Evolutionary conservation across 768 basidiomycete genomes (phyloP).

Genomic region (Hygrophoropsis aurantiaca): DNA sequence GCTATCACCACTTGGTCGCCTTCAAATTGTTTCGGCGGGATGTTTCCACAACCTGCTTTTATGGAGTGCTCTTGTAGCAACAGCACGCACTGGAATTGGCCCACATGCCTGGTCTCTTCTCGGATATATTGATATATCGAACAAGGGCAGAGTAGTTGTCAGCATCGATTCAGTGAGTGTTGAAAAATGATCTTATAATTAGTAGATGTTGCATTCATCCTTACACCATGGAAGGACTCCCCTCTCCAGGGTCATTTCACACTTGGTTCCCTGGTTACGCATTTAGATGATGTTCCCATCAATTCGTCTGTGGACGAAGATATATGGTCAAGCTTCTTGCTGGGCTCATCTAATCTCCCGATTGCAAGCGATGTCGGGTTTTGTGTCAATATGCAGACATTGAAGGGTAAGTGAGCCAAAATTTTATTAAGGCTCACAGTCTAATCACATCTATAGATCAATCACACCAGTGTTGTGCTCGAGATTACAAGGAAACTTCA

Average conservation of each 20-base stretch:
- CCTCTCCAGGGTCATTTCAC: constrained; percentile 57
- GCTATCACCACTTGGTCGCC: constrained; percentile 39
- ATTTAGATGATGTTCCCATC: constrained; percentile 63
- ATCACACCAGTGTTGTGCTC: constrained; percentile 18
- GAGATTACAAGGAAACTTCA: constrained; percentile 1
- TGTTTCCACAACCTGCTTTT: constrained; percentile 76
- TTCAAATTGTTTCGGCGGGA: constrained; percentile 71
- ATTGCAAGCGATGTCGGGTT: constrained; percentile 45
- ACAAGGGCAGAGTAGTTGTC: constrained; percentile 55
- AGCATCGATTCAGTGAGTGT: constrained; percentile 51
- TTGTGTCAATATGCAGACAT: constrained; percentile 47
- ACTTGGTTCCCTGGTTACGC: constrained; percentile 58
- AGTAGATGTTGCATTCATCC: too few relatives aligned
- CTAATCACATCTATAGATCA: background rate
- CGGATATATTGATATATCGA: constrained; percentile 55
- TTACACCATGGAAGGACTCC: constrained; percentile 47
- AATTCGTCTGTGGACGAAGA: constrained; percentile 28
- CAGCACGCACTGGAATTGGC: constrained; percentile 33
- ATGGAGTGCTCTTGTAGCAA: constrained; percentile 45
- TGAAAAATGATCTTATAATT: background rate
- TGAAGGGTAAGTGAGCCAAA: constrained; percentile 28
- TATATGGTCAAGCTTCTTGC: constrained; percentile 50
- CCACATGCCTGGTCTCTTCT: constrained; percentile 27
- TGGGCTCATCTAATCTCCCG: constrained; percentile 7
- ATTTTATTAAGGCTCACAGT: background rate